Percentiles rank a stretch among this genome's conserved stretches.
phyloP scores from a whole-genome alignment of 2,329 filamentous ascomycete species.

The Phaeosphaeriaceae sp. region DNA sequence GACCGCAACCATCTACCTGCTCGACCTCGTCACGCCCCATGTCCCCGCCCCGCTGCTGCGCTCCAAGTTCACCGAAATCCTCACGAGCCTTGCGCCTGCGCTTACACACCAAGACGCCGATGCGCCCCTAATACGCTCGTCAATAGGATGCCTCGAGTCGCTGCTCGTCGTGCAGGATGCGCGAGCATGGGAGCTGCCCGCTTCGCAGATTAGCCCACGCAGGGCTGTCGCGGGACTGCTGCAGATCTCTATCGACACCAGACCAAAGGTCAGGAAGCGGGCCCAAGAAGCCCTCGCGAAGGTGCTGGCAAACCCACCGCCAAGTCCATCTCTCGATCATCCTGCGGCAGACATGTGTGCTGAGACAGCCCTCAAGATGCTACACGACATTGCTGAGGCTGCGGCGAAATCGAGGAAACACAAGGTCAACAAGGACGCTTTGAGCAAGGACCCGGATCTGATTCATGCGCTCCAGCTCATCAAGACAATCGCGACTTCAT shows the following conservation, averaged over 20 bases:
- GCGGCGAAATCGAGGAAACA: conserved; percentile 74
- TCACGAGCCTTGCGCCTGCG: conserved; percentile 83
- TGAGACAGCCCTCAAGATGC: conserved; percentile 81
- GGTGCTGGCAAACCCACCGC: conserved; percentile 83
- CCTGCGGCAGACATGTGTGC: conserved; percentile 97
- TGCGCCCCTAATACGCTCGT: conserved; percentile 82
- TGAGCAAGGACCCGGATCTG: conserved; percentile 77
- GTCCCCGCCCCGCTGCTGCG: conserved; percentile 86
- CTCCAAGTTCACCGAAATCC: conserved; percentile 93
- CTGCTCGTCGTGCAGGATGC: conserved; percentile 88
- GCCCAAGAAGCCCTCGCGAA: conserved; percentile 87
- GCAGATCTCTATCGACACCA: conserved; percentile 81
- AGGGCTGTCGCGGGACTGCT: conserved; percentile 86
- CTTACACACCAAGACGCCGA: conserved; percentile 82
- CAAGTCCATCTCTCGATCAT: conserved; percentile 91
- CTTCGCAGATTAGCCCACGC: conserved; percentile 83
- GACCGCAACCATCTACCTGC: conserved; percentile 89
- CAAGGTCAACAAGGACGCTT: conserved; percentile 59
- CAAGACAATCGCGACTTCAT: conserved; percentile 85
- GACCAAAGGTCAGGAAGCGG: conserved; percentile 92
- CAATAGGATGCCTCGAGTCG: conserved; percentile 93
- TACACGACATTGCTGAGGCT: conserved; percentile 76
- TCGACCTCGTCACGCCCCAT: conserved; percentile 88
- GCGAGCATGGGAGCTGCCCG: conserved; percentile 84
- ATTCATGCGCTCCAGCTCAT: conserved; percentile 93